These are phyloP conservation scores for Fusarium denticulatum DNA, from an alignment of 2,329 filamentous ascomycete genomes.

Conservation along the genomic window DNA sequence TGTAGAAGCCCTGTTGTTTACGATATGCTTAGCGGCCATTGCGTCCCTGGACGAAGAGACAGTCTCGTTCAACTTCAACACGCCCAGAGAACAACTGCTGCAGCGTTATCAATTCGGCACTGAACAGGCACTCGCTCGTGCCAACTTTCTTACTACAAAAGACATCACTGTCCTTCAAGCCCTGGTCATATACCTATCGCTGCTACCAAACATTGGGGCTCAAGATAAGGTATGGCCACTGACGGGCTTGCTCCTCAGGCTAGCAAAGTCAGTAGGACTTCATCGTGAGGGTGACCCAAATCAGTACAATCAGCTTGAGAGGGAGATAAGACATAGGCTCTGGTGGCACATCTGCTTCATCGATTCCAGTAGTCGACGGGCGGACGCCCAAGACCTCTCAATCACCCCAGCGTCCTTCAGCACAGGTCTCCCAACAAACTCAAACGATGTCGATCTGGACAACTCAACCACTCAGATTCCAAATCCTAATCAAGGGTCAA, in stretches of 20 bases:
- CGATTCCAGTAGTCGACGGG: slow-evolving; percentile 33
- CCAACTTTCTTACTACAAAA: slow-evolving; percentile 35
- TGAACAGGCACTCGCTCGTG: slow-evolving; percentile 40
- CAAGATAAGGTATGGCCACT: slow-evolving; percentile 41
- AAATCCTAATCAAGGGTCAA: background rate
- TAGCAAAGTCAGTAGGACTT: slow-evolving; percentile 37
- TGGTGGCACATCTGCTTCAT: slow-evolving; percentile 47
- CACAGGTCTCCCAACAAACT: slow-evolving; percentile 54
- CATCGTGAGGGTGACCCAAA: slow-evolving; percentile 7
- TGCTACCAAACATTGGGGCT: slow-evolving; percentile 32
- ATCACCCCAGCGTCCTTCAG: slow-evolving; percentile 47
- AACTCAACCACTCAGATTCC: background rate
- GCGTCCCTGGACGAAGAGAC: slow-evolving; percentile 38
- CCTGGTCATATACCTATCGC: slow-evolving; percentile 41
- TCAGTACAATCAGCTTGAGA: slow-evolving; percentile 2
- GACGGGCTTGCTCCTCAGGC: slow-evolving; percentile 36
- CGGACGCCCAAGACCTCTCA: slow-evolving; percentile 27
- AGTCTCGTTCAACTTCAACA: slow-evolving; percentile 27
- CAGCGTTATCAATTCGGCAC: slow-evolving; percentile 35
- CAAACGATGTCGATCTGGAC: slow-evolving; percentile 49
- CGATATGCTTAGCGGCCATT: slow-evolving; percentile 43
- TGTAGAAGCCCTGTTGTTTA: slow-evolving; percentile 41
- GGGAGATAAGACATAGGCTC: slow-evolving; percentile 36
- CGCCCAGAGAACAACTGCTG: slow-evolving; percentile 24
- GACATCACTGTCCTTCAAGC: slow-evolving; percentile 42